A percentile compares a stretch with the other conserved stretches of the same genome.
phyloP scores from a whole-genome alignment of 148 eudicot species.

The Rhododendron griersonianum region DNA sequence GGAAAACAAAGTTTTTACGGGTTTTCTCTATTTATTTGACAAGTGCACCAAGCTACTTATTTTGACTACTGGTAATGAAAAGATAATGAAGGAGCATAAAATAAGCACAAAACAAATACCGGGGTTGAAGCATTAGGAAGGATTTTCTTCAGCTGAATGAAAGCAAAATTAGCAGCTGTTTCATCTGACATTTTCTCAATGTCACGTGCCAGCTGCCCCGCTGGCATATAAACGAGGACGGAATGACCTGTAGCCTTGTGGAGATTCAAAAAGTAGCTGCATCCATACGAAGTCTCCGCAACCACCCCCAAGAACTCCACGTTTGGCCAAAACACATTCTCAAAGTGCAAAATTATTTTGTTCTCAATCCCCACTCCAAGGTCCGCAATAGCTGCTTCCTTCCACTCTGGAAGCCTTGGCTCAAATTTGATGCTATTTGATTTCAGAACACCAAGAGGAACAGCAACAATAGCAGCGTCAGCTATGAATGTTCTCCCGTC shows the following conservation, averaged over 20 bases:
- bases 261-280: constrained; percentile 96
- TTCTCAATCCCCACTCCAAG: constrained; percentile 96
- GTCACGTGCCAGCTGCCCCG: constrained; percentile 91
- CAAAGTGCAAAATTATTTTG: constrained; percentile 87
- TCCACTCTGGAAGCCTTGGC: constrained; percentile 94
- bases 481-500: constrained; percentile 70
- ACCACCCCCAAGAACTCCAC: constrained; percentile 98
- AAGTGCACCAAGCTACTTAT: not conserved
- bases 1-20: not conserved
- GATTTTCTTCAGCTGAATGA: constrained; percentile 67
- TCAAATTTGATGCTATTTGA: constrained; percentile 66
- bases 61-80: not conserved
- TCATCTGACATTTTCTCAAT: constrained; percentile 95
- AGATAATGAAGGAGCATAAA: not conserved
- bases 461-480: constrained; percentile 80
- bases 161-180: constrained; percentile 90
- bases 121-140: constrained; percentile 86
- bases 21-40: not conserved
- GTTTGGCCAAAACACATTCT: constrained; percentile 94
- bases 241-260: constrained; percentile 95
- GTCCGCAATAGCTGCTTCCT: constrained; percentile 78
- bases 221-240: constrained; percentile 98
- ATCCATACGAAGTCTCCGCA: constrained; percentile 86
- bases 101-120: constrained; percentile 25
- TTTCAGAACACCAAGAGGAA: constrained; percentile 90